Conservation (phyloP, 176 grass and related monocot species). For the Saccharum spontaneum region DNA sequence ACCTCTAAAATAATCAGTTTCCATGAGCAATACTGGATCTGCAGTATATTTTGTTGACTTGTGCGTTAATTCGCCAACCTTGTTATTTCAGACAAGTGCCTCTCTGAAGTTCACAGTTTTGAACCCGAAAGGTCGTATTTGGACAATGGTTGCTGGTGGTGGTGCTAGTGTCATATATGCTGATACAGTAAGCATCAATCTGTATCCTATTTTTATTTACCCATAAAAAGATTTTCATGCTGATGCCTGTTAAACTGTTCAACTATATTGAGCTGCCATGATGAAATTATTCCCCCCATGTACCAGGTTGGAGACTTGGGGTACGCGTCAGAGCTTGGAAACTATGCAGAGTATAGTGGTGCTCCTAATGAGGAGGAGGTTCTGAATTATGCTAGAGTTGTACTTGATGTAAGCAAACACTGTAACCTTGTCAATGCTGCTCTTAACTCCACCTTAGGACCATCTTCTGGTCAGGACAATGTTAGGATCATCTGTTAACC, state of each 20-base stretch:
- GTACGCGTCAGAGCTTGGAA: conserved; percentile 84
- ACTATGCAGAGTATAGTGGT: conserved; percentile 94
- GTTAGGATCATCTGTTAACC: conserved; percentile 17
- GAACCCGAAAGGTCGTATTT: conserved; percentile 86
- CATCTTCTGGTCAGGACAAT: neutral
- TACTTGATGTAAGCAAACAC: conserved; percentile 74
- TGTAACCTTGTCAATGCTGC: neutral
- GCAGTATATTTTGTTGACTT: conserved; percentile 1
- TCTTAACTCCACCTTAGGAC: neutral
- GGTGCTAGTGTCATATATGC: conserved; percentile 98
- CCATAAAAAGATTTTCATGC: neutral
- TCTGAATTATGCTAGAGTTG: conserved; percentile 90
- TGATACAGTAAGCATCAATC: conserved; percentile 64
- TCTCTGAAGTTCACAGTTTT: conserved; percentile 93
- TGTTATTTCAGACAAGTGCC: conserved; percentile 70
- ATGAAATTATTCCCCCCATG: conserved; percentile 5
- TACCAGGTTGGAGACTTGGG: conserved; percentile 87
- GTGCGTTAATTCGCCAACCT: neutral
- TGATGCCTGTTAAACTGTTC: neutral
- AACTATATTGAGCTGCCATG: neutral
- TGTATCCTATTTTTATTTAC: conserved; percentile 5
- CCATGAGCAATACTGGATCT: neutral
- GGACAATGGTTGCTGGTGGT: conserved; percentile 97
- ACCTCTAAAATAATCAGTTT: neutral
- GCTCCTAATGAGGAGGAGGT: conserved; percentile 93